phyloP scores from a whole-genome alignment of 2,329 filamentous ascomycete genomes.

The Cordyceps militaris region DNA sequence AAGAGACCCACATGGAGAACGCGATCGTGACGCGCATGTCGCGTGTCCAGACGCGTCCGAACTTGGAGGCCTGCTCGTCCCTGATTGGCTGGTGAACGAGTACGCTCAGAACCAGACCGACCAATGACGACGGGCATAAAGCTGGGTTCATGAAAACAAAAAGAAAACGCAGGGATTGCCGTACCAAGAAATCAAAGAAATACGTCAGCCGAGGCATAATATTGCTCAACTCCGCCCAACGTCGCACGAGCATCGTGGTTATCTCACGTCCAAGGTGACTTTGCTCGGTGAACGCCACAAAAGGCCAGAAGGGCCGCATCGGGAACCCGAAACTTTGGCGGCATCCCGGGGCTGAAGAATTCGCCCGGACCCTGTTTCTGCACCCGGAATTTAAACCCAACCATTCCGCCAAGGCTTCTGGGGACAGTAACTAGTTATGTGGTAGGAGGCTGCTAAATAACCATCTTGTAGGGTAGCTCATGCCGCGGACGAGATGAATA shows the following conservation, averaged over 20 bases:
- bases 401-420: background rate
- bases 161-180: too few species aligned
- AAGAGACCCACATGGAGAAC: conserved; percentile 1
- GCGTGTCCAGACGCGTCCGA: conserved; percentile 4
- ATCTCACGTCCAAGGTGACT: background rate
- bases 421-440: too few species aligned
- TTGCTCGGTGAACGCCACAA: background rate
- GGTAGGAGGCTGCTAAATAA: too few species aligned
- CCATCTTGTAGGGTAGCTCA: too few species aligned
- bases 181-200: too few species aligned
- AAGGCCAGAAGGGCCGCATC: background rate
- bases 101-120: background rate
- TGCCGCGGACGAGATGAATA: too few species aligned
- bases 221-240: too few species aligned
- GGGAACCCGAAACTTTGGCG: background rate
- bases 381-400: background rate
- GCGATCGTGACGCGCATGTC: conserved; percentile 8
- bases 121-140: background rate
- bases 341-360: background rate
- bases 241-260: background rate
- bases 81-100: background rate
- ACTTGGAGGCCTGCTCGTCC: background rate
- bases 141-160: too few species aligned
- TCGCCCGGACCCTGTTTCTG: background rate
- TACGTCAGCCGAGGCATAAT: too few species aligned